Conservation (phyloP, 2,329 filamentous ascomycete species). For the Epichloe glyceriae region DNA sequence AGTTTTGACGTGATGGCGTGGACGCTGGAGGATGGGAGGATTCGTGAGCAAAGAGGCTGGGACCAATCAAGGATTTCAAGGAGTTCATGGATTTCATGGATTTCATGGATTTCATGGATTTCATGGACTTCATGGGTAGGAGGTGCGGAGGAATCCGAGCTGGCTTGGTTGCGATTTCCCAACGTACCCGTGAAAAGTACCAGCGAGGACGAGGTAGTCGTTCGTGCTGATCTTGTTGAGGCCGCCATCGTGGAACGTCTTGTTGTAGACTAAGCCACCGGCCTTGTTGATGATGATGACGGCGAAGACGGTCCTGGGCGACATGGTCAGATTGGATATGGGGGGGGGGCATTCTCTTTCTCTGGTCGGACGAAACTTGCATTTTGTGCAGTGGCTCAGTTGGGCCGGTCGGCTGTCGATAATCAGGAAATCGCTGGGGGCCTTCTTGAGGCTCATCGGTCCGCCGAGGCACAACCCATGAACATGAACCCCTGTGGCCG, state of each 20-base stretch:
- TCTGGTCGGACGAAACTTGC: not conserved
- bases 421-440: not conserved
- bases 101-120: too few relatives aligned
- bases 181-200: constrained; percentile 83
- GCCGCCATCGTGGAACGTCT: constrained; percentile 74
- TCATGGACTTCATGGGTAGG: too few relatives aligned
- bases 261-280: constrained; percentile 90
- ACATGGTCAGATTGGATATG: not conserved
- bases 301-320: constrained; percentile 73
- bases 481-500: not conserved
- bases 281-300: constrained; percentile 99
- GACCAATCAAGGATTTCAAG: too few relatives aligned
- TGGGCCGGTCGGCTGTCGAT: not conserved
- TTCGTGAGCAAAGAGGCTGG: constrained; percentile 5
- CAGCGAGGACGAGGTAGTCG: constrained; percentile 91
- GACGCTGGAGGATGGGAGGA: constrained; percentile 31
- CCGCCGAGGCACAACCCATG: constrained; percentile 4
- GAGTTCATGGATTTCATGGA: too few relatives aligned
- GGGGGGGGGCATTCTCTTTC: not conserved
- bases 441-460: constrained; percentile 8
- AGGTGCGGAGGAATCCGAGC: too few relatives aligned
- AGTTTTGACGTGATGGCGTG: constrained; percentile 56
- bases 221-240: constrained; percentile 86
- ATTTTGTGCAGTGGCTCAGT: not conserved
- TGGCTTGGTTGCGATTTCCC: too few relatives aligned